Base-by-base conservation (phyloP, 768 basidiomycete genomes). In the Tylopilus intermedius region DNA sequence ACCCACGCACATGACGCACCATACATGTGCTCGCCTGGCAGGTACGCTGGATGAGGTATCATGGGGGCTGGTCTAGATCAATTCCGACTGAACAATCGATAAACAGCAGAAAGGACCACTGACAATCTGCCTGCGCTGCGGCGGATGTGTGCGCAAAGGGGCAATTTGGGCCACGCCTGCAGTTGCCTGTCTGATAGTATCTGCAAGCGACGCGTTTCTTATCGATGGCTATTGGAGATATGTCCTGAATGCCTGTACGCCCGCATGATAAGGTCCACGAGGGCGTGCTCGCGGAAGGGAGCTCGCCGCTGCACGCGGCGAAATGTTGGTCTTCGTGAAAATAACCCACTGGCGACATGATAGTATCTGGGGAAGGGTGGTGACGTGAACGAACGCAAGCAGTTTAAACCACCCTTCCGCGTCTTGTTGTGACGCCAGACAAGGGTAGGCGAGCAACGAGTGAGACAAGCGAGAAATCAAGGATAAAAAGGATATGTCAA, bases 391-490 rank as follows among this genome's bases (percentile, higher is more conserved):
- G 47, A 52, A 5, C 30, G 42, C 8, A 9, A 18, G 37, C 29
- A 7, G 62, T 44, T 62, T 55, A 62, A 62, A 54, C 56, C 43
- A 52, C 35, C 30, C 21, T 27, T 43, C 38, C 13, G 53, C 29
- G 37, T 39, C 56, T 72, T 58, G 79, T 75, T 51, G 45, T 18
- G 44, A 51, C 29, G 40, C 40, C 69, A 71, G 32, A 82, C 67
- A 51, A 82, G 70, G 46, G 75, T 47, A 30, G 30, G 55, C 48
- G 21, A 62, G 42, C 47, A 37, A 29, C 48, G 4, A 42, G 53
- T 62, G 61, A 66, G 61, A 66, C 65, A 67, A 60, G 37, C 26
- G 29, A 35, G 30, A 54, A 47, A 32, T 44, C 26, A 43, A 58
- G 40, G 40, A 8, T 22, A 49, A 50, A 49, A 45, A 21, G n/a